Evolutionary conservation across 73 alveolate genomes (phyloP).

Genomic region (Uronychia setigera): DNA sequence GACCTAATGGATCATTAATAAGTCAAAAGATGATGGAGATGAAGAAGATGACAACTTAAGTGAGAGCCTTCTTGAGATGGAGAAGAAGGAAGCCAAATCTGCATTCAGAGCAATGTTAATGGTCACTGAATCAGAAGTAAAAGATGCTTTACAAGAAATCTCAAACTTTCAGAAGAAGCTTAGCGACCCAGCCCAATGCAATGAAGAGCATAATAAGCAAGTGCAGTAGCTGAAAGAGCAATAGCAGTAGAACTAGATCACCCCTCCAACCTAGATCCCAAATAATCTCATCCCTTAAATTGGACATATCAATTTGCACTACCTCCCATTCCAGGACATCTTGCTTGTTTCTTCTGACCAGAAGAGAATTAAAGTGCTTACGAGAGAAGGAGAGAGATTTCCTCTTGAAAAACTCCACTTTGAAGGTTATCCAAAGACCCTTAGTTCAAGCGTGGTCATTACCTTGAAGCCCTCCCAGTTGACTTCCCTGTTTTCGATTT

Average conservation of each 20-base stretch:
- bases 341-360: not conserved
- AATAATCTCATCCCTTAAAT: not conserved
- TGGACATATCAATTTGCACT: not conserved
- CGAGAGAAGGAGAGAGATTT: not conserved
- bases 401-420: not conserved
- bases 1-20: not conserved
- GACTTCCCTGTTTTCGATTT: not conserved
- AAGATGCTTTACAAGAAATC: not conserved
- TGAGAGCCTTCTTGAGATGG: not conserved
- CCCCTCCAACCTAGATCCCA: too few relatives aligned
- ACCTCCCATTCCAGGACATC: conserved; percentile 1
- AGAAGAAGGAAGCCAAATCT: not conserved
- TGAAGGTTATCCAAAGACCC: not conserved
- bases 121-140: not conserved
- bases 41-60: not conserved
- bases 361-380: not conserved
- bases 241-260: not conserved
- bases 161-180: not conserved
- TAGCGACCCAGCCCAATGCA: not conserved
- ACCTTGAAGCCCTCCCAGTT: not conserved
- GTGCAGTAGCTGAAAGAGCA: not conserved
- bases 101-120: not conserved
- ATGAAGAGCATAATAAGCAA: not conserved
- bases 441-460: not conserved
- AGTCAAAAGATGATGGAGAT: not conserved